Conservation (phyloP, 176 grass and related monocot genomes). For the Ensete glaucum region DNA sequence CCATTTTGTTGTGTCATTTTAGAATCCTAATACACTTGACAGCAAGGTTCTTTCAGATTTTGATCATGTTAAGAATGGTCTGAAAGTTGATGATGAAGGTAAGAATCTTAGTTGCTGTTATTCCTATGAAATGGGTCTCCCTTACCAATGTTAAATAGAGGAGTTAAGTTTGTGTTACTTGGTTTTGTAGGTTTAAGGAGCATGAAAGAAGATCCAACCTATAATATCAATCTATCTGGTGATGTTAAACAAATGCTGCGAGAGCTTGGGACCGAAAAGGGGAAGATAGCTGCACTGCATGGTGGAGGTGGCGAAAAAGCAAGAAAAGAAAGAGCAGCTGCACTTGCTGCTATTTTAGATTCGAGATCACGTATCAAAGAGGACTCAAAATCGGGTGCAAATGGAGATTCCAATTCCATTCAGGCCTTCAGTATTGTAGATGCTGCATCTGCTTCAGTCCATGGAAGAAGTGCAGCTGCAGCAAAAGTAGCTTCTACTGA, state of each 20-base stretch:
- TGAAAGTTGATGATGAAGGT: constrained; percentile 99
- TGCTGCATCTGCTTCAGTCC: constrained; percentile 94
- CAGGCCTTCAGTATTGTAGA: constrained; percentile 93
- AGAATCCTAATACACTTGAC: constrained; percentile 93
- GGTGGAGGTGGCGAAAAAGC: constrained; percentile 89
- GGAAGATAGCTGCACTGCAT: constrained; percentile 64
- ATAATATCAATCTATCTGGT: constrained; percentile 91
- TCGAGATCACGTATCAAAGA: constrained; percentile 44
- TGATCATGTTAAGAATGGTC: constrained; percentile 85
- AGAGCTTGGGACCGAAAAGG: constrained; percentile 94
- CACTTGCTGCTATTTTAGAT: constrained; percentile 56
- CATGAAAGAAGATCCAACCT: constrained; percentile 90
- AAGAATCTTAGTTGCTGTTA: background rate
- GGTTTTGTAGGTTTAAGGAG: constrained; percentile 47
- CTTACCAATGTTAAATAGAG: background rate
- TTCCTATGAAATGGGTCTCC: background rate
- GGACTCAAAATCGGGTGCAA: constrained; percentile 37
- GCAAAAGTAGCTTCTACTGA: constrained; percentile 75
- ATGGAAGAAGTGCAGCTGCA: constrained; percentile 81
- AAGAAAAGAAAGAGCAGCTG: constrained; percentile 84
- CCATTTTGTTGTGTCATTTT: constrained; percentile 16
- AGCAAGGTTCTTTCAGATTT: constrained; percentile 72
- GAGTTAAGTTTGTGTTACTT: background rate
- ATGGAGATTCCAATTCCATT: constrained; percentile 45
- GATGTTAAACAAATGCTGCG: constrained; percentile 96